Percentiles rank a stretch among this genome's conserved stretches.
Evolutionary conservation across 495 filamentous ascomycete genomes (phyloP).

Genomic region (Penicillium malachiteum): DNA sequence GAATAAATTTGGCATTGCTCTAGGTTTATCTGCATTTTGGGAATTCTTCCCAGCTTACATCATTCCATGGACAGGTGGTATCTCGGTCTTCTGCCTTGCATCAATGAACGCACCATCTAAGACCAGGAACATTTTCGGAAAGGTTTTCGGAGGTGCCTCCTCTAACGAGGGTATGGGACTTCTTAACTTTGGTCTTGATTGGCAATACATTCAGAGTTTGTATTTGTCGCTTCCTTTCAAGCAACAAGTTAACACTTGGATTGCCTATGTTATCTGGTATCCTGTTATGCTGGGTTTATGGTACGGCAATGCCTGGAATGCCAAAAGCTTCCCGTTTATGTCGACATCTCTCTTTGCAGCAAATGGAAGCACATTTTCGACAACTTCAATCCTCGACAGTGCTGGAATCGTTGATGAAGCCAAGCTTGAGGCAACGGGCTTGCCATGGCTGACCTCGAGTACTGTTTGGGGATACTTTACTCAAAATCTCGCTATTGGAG

Average conservation of each 20-base stretch:
- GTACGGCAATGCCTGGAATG: constrained; percentile 53
- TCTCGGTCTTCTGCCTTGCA: constrained; percentile 54
- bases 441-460: constrained; percentile 19
- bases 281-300: constrained; percentile 39
- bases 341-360: constrained; percentile 35
- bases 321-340: constrained; percentile 51
- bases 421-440: constrained; percentile 29
- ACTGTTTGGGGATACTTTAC: constrained; percentile 17
- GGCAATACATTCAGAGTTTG: constrained; percentile 46
- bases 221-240: constrained; percentile 27
- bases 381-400: constrained; percentile 26
- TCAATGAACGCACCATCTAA: constrained; percentile 33
- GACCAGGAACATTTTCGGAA: constrained; percentile 21
- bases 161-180: constrained; percentile 47
- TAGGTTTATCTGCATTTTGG: constrained; percentile 31
- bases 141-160: constrained; percentile 47
- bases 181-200: constrained; percentile 46
- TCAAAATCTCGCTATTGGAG: constrained; percentile 21
- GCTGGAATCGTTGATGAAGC: constrained; percentile 23
- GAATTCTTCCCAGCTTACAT: constrained; percentile 54
- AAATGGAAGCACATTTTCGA: constrained; percentile 23
- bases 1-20: constrained; percentile 16
- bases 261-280: constrained; percentile 46
- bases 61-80: constrained; percentile 43
- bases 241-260: constrained; percentile 39